Base-by-base conservation (phyloP, 176 grass and related monocot genomes). In the Raddia distichophylla region DNA sequence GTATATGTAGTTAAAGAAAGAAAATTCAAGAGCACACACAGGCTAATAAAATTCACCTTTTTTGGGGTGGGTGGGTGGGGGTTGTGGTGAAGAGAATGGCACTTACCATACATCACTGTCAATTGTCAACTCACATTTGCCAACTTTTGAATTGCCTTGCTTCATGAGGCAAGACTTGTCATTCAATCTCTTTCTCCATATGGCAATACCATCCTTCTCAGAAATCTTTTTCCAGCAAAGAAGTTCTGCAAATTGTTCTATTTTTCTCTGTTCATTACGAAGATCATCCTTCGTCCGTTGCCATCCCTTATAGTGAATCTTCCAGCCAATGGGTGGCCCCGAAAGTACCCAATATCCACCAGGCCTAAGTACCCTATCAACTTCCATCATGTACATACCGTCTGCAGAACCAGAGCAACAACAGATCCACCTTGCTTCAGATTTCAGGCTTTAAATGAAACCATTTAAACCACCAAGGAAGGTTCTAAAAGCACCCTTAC, bases 371-470 rank as follows among this genome's bases (percentile, higher is more conserved):
- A 97, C 94, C 48, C 94, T 71, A 83, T 97, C 94, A 77, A 94
- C 90, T 69, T 97, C 94, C 91, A 93, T 94, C 91, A 97, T 91
- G 89, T 97, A 97, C 82, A 94, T 91, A 71, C 94, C 94, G 79
- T 94, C 94, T 97, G 89, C 51, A 56, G 70, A 91, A 66, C 58
- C 61, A 60, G 15, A 72, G n/a, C 19, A 62, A 75, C 65, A 46
- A 40, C 35, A 67, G 45, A 19, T 63, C 49, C 42, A 70, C 5
- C 65, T 74, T 71, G 35, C 17, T 64, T 76, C 63, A 89, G 33
- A 67, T 19, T 65, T 55, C 45, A 60, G n/a, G 27, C 33, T 64
- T 71, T 56, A 64, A 58, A 60, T 16, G 47, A 10, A 3, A 66
- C 8, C 45, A 58, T 67, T 55, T 72, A 80, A 60, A 82, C 13